A percentile compares a stretch with the other conserved stretches of the same genome.
Conservation (phyloP, 2,329 filamentous ascomycete genomes). For the Bipolaris cookei region DNA sequence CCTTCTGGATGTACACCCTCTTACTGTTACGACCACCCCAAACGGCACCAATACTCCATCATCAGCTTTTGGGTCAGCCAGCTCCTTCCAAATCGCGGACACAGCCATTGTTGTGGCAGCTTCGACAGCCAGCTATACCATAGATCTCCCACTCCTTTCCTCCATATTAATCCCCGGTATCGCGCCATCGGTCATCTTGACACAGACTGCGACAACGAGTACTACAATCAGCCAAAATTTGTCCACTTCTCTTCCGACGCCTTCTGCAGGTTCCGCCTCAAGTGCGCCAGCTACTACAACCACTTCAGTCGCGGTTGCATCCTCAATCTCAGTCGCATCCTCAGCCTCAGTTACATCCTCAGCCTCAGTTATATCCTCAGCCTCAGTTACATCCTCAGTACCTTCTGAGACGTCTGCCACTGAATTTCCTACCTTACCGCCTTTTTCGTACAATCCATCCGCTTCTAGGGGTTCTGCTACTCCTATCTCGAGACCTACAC, state of each 20-base stretch:
- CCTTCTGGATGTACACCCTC: background rate
- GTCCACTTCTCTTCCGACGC: background rate
- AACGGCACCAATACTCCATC: background rate
- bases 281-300: background rate
- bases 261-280: background rate
- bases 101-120: background rate
- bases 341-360: background rate
- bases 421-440: conserved; percentile 4
- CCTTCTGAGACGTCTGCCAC: background rate
- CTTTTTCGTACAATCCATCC: conserved; percentile 13
- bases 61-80: background rate
- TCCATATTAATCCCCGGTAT: conserved; percentile 7
- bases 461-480: conserved; percentile 12
- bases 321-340: background rate
- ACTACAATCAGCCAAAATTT: background rate
- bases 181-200: background rate
- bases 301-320: background rate
- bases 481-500: conserved; percentile 7
- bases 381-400: background rate
- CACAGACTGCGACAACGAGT: background rate
- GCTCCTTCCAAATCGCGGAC: background rate
- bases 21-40: background rate
- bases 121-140: background rate
- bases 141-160: conserved; percentile 9
- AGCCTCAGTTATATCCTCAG: background rate